Base-by-base conservation (phyloP, 305 asterid genomes). In the Fraxinus floribunda region DNA sequence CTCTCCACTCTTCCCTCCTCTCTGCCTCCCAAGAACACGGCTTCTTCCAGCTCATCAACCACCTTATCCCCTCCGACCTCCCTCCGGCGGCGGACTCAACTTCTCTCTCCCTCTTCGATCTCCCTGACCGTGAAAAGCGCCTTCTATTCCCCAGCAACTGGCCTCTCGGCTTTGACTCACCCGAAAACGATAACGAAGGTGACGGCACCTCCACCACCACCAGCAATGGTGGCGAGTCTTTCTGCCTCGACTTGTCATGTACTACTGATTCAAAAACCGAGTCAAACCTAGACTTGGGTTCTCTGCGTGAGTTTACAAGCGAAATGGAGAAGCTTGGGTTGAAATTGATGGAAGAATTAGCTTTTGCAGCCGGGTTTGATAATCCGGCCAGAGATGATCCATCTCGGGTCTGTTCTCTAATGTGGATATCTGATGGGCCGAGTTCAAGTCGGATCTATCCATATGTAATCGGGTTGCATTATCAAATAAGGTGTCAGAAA, bases 371-470 rank as follows among this genome's bases (percentile, higher is more conserved):
- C 75, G 97, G 95, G 86, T 93, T 94, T 30, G 80, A 83, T 15
- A 87, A 83, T 86, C 96, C 95, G 83, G 80, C 83, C 34, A 80
- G 84, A 5, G 85, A 83, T 4, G 90, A 86, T 39, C 79, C 80
- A 7, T 35, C 74, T 18, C 80, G 80, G 75, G 78, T 91, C 29
- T 85, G 89, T 75, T 85, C 92, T 0, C 75, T 86, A 80, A 75
- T 90, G 89, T 93, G 97, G 98, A 78, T 93, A 84, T 91, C 97
- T 1, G 81, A 86, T 7, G 89, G 88, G 52, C 71, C 68, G 52
- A 82, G 11, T 4, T 83, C 92, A 87, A 93, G 91, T 90, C 93
- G 92, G 89, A 75, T 88, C 0, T 94, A 91, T 84, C 98, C 98
- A 24, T 93, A 89, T 81, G 90, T 80, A 0, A 30, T 94, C 26